phyloP scores from a whole-genome alignment of 805 yeast genomes.

The Lipomyces japonicus region DNA sequence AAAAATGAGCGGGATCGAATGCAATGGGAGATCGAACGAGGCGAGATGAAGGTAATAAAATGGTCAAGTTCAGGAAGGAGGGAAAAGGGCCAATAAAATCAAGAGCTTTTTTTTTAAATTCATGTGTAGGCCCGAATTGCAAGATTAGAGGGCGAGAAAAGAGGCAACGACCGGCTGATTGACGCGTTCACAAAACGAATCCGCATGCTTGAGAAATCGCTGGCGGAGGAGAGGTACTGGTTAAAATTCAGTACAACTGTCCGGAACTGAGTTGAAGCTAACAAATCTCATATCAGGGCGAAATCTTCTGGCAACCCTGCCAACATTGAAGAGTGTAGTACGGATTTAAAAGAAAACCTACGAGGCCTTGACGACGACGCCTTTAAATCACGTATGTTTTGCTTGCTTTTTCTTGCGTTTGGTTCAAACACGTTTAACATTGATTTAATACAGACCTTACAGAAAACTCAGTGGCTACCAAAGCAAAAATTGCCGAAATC shows the following conservation, averaged over 20 bases:
- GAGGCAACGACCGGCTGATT: slow-evolving; percentile 36
- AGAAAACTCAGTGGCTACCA: slow-evolving; percentile 1
- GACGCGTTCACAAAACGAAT: slow-evolving; percentile 33
- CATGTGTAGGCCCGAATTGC: slow-evolving; percentile 42
- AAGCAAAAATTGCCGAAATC: slow-evolving; percentile 15
- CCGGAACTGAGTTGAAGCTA: no score
- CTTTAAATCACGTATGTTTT: neutral
- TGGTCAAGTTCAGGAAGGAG: no score
- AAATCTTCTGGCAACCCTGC: no score
- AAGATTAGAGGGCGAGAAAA: slow-evolving; percentile 52
- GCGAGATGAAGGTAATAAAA: slow-evolving; percentile 57
- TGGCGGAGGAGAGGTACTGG: slow-evolving; percentile 20
- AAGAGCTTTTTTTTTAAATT: no score
- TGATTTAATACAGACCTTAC: slow-evolving; percentile 1
- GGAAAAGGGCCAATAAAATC: no score
- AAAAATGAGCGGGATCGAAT: slow-evolving; percentile 57
- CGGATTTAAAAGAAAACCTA: neutral
- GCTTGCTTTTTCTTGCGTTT: no score
- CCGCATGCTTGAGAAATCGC: slow-evolving; percentile 34
- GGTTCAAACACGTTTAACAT: no score
- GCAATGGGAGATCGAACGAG: slow-evolving; percentile 57
- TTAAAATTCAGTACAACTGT: no score
- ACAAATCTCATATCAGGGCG: no score
- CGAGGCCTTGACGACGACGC: neutral
- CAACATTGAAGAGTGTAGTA: neutral